Evolutionary conservation across 805 yeast genomes (phyloP), one percentile per base, ranked within the genome.

Genomic region (Candida sakaeoensis): DNA sequence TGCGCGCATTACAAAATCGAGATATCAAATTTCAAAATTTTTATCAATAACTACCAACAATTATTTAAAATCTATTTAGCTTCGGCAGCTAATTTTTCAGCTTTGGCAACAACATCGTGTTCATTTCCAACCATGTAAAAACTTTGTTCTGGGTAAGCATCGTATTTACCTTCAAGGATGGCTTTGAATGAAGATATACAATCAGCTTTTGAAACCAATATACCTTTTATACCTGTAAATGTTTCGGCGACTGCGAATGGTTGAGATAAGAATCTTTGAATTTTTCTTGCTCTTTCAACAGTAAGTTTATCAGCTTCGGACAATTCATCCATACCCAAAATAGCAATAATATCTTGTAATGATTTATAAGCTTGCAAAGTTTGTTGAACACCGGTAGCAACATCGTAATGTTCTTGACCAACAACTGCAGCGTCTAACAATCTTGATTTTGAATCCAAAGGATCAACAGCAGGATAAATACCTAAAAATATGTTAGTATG

Each of bases 121-220:
- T 93, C 90, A 79, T 96, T 96, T 79, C 99, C 99, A 74, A 93
- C 99, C 99, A 93, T 93, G 77, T 93, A 93, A 95, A 93, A 93
- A 12, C 25, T 13, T 5, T 5, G 5, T 80, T 93, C 99, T 69
- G 99, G 99, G 64, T 93, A 82, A 78, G 84, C 83, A 75, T 93
- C 99, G 80, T 93, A 89, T 81, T 93, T 93, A 78, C 99, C 99
- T 28, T 80, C 97, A 64, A 93, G 82, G 61, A 93, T 96, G 63
- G 82, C 99, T 80, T 80, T 89, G 91, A 93, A 93, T 46, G 98
- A 91, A 55, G 73, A 68, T 67, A 93, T 75, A 59, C 98, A 93
- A 62, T 93, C 98, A 79, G 86, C 85, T 70, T 93, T 80, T 76
- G 96, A 83, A 53, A 93, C 99, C 70, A 93, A 83, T 70, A 83